Base-by-base conservation (phyloP, 768 basidiomycete genomes). In the Psilocybe cyanescens region DNA sequence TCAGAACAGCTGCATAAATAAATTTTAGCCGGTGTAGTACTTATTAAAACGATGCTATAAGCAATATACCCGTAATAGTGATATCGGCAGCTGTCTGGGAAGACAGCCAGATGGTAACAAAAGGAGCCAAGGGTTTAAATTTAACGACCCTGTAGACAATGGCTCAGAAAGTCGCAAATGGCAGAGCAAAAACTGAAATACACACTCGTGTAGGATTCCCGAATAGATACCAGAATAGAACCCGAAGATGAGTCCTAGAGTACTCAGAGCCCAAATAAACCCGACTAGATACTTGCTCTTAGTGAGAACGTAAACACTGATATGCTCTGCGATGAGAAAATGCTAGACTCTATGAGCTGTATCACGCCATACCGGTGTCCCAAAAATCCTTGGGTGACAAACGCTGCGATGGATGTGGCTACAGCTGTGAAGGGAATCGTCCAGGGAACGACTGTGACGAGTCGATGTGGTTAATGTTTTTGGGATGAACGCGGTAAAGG, bases 341-440 rank as follows among this genome's bases (percentile, higher is more conserved):
- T 2, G n/a, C 12, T 52, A 31, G 8, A 35, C 7, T 33, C 8
- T 30, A 51, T 12, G 28, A 3, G 33, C 16, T 33, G 7, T 37
- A 58, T 17, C 16, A 29, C 11, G 3, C 61, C 76, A 28, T 55
- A 78, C 82, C 83, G 79, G 64, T 79, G 73, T 1, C 74, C 78
- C 29, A 85, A 72, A 71, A 82, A 85, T 37, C 71, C 56, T 62
- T 86, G 84, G 0, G 83, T 83, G n/a, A 83, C 72, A 33, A 84
- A 67, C 0, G 83, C 83, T 16, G 81, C 77, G 5, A 82, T 67
- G 1, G 81, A 72, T 5, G 78, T 83, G 4, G 78, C 80, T 19
- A 78, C 70, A 4, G 83, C 80, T 0, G 83, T 85, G 58, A 85
- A 82, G 2, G 80, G 78, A 48, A 83, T 80, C 3, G 79, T 79